These are phyloP conservation scores for Chloris gayana DNA, from an alignment of 176 grass and related monocot species.

Conservation along the genomic window DNA sequence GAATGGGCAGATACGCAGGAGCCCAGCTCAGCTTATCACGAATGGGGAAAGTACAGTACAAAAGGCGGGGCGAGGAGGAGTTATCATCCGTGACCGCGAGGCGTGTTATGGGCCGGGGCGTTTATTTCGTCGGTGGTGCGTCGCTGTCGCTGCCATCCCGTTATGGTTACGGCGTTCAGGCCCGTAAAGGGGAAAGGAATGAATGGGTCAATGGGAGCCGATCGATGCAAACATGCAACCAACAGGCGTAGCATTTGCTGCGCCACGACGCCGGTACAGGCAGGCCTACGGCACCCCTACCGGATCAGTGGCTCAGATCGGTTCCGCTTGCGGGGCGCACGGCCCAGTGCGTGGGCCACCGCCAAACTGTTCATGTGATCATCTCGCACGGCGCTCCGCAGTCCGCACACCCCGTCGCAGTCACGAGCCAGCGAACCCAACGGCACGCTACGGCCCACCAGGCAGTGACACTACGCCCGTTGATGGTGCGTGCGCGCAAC, in stretches of 20 bases:
- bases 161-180: constrained; percentile 24
- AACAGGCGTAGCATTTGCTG: constrained; percentile 10
- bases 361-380: background rate
- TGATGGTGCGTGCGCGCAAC: background rate
- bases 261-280: constrained; percentile 17
- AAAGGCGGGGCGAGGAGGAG: background rate
- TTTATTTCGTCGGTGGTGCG: background rate
- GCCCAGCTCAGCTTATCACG: background rate
- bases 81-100: background rate
- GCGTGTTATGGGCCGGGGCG: background rate
- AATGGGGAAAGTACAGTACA: no score
- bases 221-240: background rate
- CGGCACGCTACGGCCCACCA: accelerated
- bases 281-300: constrained; percentile 13
- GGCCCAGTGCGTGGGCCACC: constrained; percentile 36
- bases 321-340: constrained; percentile 27
- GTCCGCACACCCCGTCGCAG: no score
- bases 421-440: no score
- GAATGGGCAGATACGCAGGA: background rate
- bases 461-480: background rate
- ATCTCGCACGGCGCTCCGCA: no score
- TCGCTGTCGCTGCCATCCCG: constrained; percentile 30
- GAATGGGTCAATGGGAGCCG: constrained; percentile 22
- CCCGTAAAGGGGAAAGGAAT: constrained; percentile 26
- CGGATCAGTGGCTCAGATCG: constrained; percentile 10